Conservation (phyloP, 2,329 filamentous ascomycete genomes). For the Neocucurbitaria cava region DNA sequence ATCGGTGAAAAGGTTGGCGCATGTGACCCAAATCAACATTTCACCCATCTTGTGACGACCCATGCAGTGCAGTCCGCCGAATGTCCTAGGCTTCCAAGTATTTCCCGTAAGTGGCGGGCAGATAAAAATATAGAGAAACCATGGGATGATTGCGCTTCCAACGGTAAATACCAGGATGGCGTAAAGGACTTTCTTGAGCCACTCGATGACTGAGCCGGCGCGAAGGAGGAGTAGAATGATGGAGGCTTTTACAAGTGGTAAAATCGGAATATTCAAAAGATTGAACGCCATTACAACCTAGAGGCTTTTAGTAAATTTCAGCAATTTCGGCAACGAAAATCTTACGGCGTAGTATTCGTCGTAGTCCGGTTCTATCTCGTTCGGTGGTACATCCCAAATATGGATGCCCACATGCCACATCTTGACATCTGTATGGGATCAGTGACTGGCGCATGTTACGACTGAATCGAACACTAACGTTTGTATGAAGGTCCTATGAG, state of each 20-base stretch:
- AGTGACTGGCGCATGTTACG: slow-evolving; percentile 3
- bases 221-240: slow-evolving; percentile 50
- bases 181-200: slow-evolving; percentile 48
- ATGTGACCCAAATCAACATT: slow-evolving; percentile 51
- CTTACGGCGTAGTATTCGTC: slow-evolving; percentile 46
- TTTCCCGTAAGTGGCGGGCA: slow-evolving; percentile 50
- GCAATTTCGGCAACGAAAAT: not conserved
- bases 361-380: slow-evolving; percentile 46
- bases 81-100: slow-evolving; percentile 48
- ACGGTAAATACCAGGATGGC: slow-evolving; percentile 47
- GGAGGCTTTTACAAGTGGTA: slow-evolving; percentile 51
- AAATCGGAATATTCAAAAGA: slow-evolving; percentile 49
- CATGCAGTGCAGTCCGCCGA: slow-evolving; percentile 49
- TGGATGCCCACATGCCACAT: slow-evolving; percentile 50
- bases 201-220: slow-evolving; percentile 48
- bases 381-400: slow-evolving; percentile 44
- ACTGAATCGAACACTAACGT: slow-evolving; percentile 30
- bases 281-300: slow-evolving; percentile 49
- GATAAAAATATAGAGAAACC: slow-evolving; percentile 49
- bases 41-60: slow-evolving; percentile 46
- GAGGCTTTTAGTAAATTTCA: not conserved
- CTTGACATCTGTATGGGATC: slow-evolving; percentile 37
- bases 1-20: slow-evolving; percentile 51
- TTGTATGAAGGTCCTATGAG: slow-evolving; percentile 46
- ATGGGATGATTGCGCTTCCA: slow-evolving; percentile 45